Percentiles rank a stretch among this genome's conserved stretches.
phyloP scores from a whole-genome alignment of 1,284 basidiomycete species.

The Sporisorium exsertum region DNA sequence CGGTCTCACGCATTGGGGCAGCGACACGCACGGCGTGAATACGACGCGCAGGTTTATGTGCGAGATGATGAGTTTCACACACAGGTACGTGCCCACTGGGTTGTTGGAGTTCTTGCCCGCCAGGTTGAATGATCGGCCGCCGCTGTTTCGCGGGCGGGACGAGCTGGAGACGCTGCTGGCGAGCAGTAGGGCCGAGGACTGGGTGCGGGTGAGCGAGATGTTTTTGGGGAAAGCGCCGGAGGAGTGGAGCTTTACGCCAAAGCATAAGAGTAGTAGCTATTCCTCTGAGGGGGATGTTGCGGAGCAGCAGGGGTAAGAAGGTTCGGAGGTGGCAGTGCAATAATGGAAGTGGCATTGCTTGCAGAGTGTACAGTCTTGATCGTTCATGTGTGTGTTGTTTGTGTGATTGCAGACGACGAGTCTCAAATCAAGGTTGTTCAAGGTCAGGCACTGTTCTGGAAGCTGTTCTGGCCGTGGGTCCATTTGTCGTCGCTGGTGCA shows the following conservation, averaged over 20 bases:
- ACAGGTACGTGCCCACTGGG: constrained; percentile 93
- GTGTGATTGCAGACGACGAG: background rate
- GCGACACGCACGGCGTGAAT: constrained; percentile 79
- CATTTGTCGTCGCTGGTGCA: background rate
- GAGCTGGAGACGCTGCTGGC: constrained; percentile 85
- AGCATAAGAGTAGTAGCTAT: constrained; percentile 49
- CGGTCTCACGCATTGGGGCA: constrained; percentile 66
- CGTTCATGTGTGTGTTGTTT: no score
- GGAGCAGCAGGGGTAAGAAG: constrained; percentile 47
- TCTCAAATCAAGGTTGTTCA: no score
- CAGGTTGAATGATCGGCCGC: constrained; percentile 88
- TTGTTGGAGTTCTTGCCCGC: constrained; percentile 86
- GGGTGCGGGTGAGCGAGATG: constrained; percentile 96
- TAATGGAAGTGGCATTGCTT: no score
- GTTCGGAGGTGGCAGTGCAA: no score
- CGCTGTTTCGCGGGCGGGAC: constrained; percentile 84
- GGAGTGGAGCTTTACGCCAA: constrained; percentile 73
- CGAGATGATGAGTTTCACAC: constrained; percentile 93
- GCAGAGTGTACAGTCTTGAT: no score
- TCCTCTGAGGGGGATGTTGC: constrained; percentile 18
- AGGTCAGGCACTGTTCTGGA: no score
- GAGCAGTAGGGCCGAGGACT: constrained; percentile 84
- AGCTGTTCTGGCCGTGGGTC: background rate
- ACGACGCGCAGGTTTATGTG: constrained; percentile 93
- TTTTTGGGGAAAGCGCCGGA: constrained; percentile 82